phyloP scores from a whole-genome alignment of 169 alveolate genomes.

The Theileria annulata region DNA sequence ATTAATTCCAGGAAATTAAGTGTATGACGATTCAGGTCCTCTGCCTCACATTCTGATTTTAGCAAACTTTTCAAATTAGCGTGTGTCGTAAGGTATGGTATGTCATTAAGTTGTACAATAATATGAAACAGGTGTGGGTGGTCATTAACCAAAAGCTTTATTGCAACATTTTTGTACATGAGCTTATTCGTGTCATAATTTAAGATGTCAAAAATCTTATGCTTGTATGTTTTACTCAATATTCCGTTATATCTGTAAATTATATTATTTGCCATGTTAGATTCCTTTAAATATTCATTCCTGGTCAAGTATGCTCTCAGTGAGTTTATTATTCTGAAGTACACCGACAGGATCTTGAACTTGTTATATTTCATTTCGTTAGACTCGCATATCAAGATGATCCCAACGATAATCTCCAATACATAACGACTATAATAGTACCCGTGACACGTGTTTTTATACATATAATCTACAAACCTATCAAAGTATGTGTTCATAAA shows the following conservation, averaged over 20 bases:
- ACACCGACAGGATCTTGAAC: neutral
- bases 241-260: conserved; percentile 11
- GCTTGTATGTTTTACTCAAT: neutral
- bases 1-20: neutral
- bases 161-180: neutral
- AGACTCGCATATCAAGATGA: conserved; percentile 1
- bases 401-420: conserved; percentile 1
- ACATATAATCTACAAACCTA: neutral
- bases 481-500: neutral
- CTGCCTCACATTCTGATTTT: neutral
- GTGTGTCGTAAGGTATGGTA: neutral
- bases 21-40: neutral
- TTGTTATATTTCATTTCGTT: neutral
- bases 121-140: neutral
- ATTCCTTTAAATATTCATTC: neutral
- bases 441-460: neutral
- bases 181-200: neutral
- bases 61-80: neutral
- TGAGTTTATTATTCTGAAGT: neutral
- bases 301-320: neutral
- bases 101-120: neutral
- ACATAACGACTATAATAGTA: neutral
- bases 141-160: conserved; percentile 1
- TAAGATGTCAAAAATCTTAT: neutral
- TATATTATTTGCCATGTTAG: neutral